These are phyloP conservation scores for Capronia americana DNA, from an alignment of 2,329 filamentous ascomycete genomes.

Conservation along the genomic window DNA sequence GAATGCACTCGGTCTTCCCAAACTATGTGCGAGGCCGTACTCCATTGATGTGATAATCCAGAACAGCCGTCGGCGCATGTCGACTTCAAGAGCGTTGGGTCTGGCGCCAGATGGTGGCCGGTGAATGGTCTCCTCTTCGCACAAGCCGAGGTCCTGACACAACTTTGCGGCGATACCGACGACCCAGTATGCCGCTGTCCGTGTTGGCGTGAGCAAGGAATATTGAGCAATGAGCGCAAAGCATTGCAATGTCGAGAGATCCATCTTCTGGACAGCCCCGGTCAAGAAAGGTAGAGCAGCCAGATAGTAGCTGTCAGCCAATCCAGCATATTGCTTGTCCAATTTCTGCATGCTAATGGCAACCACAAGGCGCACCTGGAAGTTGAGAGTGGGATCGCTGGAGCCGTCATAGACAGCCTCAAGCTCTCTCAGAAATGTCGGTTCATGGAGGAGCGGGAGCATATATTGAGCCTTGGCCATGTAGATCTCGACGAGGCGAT, in stretches of 20 bases:
- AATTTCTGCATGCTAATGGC: conserved; percentile 95
- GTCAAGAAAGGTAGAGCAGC: conserved; percentile 86
- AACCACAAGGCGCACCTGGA: conserved; percentile 87
- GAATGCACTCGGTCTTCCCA: conserved; percentile 86
- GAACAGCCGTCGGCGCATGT: conserved; percentile 85
- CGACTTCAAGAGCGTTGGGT: conserved; percentile 75
- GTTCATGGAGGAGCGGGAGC: conserved; percentile 85
- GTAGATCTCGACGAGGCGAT: conserved; percentile 83
- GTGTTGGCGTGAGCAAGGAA: conserved; percentile 87
- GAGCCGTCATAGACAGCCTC: conserved; percentile 80
- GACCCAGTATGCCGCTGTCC: conserved; percentile 91
- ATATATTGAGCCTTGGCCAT: conserved; percentile 88
- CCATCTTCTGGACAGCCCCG: conserved; percentile 82
- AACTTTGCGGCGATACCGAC: conserved; percentile 86
- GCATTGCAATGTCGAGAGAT: conserved; percentile 88
- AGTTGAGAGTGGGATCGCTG: conserved; percentile 81
- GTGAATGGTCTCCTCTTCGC: conserved; percentile 85
- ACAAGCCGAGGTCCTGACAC: conserved; percentile 84
- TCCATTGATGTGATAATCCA: conserved; percentile 93
- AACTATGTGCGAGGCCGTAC: conserved; percentile 81
- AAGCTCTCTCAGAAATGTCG: conserved; percentile 74
- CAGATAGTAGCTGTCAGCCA: conserved; percentile 94
- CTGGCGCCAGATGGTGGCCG: conserved; percentile 64
- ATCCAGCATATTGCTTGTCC: conserved; percentile 84
- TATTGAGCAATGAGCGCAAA: conserved; percentile 87